These are phyloP conservation scores for Fennellomyces sp. DNA, from an alignment of 371 early-diverging fungal genomes.

Conservation along the genomic window DNA sequence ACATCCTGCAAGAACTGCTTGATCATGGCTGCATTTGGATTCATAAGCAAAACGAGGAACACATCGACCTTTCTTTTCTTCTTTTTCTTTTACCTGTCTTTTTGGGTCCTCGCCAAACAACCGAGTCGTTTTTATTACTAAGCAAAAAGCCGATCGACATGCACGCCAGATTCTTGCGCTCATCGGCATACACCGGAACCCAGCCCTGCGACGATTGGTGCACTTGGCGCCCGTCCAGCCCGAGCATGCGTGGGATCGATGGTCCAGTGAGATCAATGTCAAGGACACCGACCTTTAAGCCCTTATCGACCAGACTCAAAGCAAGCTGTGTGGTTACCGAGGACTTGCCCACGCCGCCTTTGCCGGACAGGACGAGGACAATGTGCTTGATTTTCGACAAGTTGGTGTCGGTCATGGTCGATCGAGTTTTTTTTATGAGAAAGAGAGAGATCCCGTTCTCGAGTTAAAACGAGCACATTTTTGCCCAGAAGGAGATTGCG, in stretches of 20 bases:
- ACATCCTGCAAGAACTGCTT: slow-evolving; percentile 91
- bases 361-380: slow-evolving; percentile 90
- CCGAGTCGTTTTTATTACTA: slow-evolving; percentile 78
- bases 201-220: slow-evolving; percentile 81
- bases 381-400: slow-evolving; percentile 62
- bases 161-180: slow-evolving; percentile 71
- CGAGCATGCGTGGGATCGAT: slow-evolving; percentile 84
- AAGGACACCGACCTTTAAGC: slow-evolving; percentile 76
- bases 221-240: slow-evolving; percentile 76
- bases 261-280: slow-evolving; percentile 97
- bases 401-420: slow-evolving; percentile 35
- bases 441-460: no score
- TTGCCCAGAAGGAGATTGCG: no score
- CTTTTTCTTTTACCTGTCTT: slow-evolving; percentile 65
- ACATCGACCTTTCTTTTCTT: not conserved
- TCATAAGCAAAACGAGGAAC: slow-evolving; percentile 6
- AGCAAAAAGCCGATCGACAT: slow-evolving; percentile 91
- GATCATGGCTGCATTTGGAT: slow-evolving; percentile 69
- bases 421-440: no score
- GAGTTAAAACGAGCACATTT: no score
- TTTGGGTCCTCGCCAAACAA: slow-evolving; percentile 97
- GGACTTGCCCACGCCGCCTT: slow-evolving; percentile 96
- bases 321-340: slow-evolving; percentile 73
- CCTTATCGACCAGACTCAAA: slow-evolving; percentile 55
- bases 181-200: slow-evolving; percentile 89